phyloP scores from a whole-genome alignment of 2,329 filamentous ascomycete genomes.

The Paecilomyces fulvus region DNA sequence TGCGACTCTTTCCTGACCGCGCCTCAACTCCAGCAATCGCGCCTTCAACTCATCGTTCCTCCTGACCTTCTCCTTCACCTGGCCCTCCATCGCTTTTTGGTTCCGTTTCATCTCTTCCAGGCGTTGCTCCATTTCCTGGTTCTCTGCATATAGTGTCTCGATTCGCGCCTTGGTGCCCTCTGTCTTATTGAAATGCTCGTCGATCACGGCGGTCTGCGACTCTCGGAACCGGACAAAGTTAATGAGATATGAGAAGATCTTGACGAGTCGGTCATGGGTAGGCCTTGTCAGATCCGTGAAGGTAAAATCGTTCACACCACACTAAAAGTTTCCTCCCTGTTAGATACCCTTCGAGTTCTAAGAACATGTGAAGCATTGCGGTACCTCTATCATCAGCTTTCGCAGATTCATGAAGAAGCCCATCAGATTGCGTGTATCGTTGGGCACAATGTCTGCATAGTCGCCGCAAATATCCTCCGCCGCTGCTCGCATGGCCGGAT shows the following conservation, averaged over 20 bases:
- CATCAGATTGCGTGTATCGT: conserved; percentile 89
- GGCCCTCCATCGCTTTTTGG: conserved; percentile 68
- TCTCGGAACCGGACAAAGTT: conserved; percentile 98
- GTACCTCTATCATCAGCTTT: conserved; percentile 61
- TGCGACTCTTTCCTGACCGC: conserved; percentile 73
- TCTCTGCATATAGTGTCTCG: conserved; percentile 74
- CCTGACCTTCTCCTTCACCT: conserved; percentile 75
- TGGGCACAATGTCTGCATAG: conserved; percentile 71
- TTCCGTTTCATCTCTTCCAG: conserved; percentile 74
- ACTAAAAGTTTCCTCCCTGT: conserved; percentile 40
- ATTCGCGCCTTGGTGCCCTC: conserved; percentile 81
- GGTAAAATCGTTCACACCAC: conserved; percentile 86
- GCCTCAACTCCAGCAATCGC: conserved; percentile 67
- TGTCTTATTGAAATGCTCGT: conserved; percentile 86
- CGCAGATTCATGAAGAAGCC: conserved; percentile 84
- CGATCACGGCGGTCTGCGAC: conserved; percentile 79
- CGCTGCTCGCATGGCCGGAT: conserved; percentile 89
- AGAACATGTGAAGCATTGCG: background rate
- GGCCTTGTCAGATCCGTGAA: conserved; percentile 89
- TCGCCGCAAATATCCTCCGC: conserved; percentile 80
- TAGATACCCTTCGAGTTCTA: background rate
- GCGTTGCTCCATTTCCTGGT: conserved; percentile 74
- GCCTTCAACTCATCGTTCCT: conserved; percentile 83
- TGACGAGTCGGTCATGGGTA: conserved; percentile 79
- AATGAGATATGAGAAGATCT: conserved; percentile 96